Evolutionary conservation across 139 green algal species (phyloP).

Genomic region (Desmodesmus armatus): DNA sequence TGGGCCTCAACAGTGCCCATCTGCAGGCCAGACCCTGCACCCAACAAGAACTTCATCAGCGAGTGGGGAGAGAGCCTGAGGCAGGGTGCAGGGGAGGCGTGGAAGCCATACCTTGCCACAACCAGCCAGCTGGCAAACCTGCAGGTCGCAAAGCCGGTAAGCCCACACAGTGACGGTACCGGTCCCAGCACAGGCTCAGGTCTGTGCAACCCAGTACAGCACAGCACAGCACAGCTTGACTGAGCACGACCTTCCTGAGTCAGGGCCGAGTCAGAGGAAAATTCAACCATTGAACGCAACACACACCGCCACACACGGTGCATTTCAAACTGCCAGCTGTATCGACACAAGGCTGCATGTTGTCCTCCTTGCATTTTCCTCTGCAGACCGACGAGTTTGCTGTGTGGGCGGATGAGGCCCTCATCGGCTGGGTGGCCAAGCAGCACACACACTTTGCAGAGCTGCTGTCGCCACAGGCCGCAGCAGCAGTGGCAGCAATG

Average conservation of each 20-base stretch:
- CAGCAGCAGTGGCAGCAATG: constrained; percentile 23
- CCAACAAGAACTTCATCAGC: constrained; percentile 46
- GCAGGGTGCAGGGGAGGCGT: constrained; percentile 28
- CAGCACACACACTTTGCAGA: constrained; percentile 22
- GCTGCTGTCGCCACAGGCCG: constrained; percentile 24
- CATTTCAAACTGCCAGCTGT: background rate
- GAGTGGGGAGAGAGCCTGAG: constrained; percentile 42
- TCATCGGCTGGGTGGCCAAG: constrained; percentile 19
- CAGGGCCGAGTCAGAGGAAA: too few species aligned
- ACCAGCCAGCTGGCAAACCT: constrained; percentile 35
- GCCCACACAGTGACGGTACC: background rate
- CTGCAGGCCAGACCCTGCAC: constrained; percentile 29
- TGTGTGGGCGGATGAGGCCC: constrained; percentile 7
- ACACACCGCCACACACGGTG: background rate
- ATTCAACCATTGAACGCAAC: too few species aligned
- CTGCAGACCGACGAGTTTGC: constrained; percentile 40
- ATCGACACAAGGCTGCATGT: too few species aligned
- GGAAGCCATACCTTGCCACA: constrained; percentile 39
- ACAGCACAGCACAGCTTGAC: too few species aligned
- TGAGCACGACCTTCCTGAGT: too few species aligned
- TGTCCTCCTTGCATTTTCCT: too few species aligned
- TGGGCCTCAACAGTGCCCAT: constrained; percentile 34
- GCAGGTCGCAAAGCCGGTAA: constrained; percentile 36
- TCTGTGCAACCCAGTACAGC: too few species aligned
- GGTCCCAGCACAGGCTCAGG: too few species aligned